Evolutionary conservation across 768 basidiomycete species (phyloP), one percentile per base, ranked within the genome.

Genomic region (Russula compacta): DNA sequence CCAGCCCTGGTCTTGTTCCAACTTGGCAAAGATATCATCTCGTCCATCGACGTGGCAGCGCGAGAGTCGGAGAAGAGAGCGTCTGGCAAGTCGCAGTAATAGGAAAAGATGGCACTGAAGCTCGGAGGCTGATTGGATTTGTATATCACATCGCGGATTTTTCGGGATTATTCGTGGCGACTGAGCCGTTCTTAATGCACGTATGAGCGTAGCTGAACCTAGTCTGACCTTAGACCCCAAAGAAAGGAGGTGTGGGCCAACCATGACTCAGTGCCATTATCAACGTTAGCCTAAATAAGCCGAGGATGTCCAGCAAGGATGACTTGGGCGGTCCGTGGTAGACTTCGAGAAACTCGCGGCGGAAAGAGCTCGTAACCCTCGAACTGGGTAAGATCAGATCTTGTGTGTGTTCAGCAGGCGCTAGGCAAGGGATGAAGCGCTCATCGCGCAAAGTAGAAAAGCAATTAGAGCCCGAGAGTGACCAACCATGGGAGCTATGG

Each of bases 1-100:
- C 92, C 92, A 3, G 67, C 75, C 33, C 69, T 87, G 66, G 83
- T 92, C 52, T 69, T 84, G 36, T 71, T 72, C 60, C 78, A 73
- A 39, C 77, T 94, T 4, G 84, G 87, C 9, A 78, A 77, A 66
- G 87, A 90, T 67, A 78, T 94, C 48, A 68, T 73, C 0, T 64
- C 71, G 4, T 74, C 81, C 3, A 73, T 89, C 38, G 63, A 67
- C 57, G 63, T 64, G 10, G 71, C 71, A 17, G 68, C 70, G 33
- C 70, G 65, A 40, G 65, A 60, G 35, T 57, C 59, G 21, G 62
- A 60, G 58, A 77, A 72, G 67, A 64, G 54, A 55, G 67, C 65
- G 10, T 70, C 70, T 54, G 68, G 71, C 42, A 79, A 79, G 71
- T 65, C 58, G 55, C 67, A 71, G 51, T 72, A 51, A 59, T 48